phyloP scores from a whole-genome alignment of 306 rosid species.

The Comarum palustre region DNA sequence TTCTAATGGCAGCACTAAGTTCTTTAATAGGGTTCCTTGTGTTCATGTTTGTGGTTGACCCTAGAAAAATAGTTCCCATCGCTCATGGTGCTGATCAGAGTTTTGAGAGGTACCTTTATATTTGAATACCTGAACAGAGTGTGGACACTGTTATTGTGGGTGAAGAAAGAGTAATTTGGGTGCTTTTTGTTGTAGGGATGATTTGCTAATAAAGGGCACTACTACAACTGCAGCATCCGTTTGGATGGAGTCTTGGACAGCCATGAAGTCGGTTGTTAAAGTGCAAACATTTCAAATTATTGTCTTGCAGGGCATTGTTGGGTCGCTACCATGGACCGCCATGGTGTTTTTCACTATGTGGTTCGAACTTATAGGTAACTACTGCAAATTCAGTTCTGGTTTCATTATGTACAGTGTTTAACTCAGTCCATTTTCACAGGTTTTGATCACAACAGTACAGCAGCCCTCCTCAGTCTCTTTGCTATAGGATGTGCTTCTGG shows the following conservation, averaged over 20 bases:
- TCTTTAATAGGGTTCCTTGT: slow-evolving; percentile 76
- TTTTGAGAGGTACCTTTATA: slow-evolving; percentile 48
- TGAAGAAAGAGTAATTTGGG: slow-evolving; percentile 6
- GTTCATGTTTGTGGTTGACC: slow-evolving; percentile 69
- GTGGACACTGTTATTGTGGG: background rate
- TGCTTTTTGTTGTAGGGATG: slow-evolving; percentile 43
- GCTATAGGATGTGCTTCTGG: slow-evolving; percentile 87
- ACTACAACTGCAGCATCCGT: slow-evolving; percentile 49
- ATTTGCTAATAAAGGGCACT: slow-evolving; percentile 38
- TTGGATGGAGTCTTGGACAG: slow-evolving; percentile 75
- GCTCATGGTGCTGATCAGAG: slow-evolving; percentile 28
- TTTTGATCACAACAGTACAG: slow-evolving; percentile 77
- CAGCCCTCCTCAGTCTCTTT: slow-evolving; percentile 72
- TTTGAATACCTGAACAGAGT: background rate
- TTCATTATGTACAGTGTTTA: background rate
- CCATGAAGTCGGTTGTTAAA: slow-evolving; percentile 71
- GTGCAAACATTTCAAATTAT: slow-evolving; percentile 82
- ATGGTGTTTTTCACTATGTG: slow-evolving; percentile 99
- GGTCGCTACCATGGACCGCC: slow-evolving; percentile 99
- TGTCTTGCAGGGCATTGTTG: slow-evolving; percentile 85
- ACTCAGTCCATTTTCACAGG: slow-evolving; percentile 41
- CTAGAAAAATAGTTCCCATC: slow-evolving; percentile 36
- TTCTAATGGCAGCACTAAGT: slow-evolving; percentile 77
- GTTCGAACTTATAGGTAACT: slow-evolving; percentile 88
- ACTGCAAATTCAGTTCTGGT: background rate